phyloP scores from a whole-genome alignment of 23 red algal genomes.

The Gracilaria gracilis region DNA sequence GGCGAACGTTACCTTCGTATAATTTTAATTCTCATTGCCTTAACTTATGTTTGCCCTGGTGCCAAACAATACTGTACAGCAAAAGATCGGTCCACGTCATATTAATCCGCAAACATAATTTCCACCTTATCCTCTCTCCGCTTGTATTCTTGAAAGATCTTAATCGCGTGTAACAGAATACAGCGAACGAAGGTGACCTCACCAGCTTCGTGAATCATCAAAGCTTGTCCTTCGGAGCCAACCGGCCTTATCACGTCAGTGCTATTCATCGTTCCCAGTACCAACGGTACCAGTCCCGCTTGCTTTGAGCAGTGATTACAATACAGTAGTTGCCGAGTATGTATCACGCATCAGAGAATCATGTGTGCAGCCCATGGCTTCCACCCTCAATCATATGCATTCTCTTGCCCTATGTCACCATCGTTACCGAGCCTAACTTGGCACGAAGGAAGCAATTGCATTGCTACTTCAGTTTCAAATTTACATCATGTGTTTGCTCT shows the following conservation, averaged over 20 bases:
- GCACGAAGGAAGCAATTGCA: not conserved
- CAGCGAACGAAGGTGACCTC: not conserved
- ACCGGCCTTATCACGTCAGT: not conserved
- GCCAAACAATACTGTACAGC: not conserved
- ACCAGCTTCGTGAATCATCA: not conserved
- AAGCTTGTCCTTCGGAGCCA: not conserved
- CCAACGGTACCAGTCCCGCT: too few species aligned
- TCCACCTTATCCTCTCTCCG: not conserved
- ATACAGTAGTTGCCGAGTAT: not conserved
- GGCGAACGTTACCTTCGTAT: too few species aligned
- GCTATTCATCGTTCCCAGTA: too few species aligned
- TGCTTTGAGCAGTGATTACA: too few species aligned
- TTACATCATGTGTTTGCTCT: not conserved
- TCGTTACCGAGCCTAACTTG: not conserved
- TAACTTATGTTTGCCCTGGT: too few species aligned
- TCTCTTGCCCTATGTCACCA: not conserved
- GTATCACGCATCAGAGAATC: not conserved
- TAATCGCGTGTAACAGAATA: not conserved
- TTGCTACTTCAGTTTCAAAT: not conserved
- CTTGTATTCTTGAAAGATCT: constrained; percentile 5
- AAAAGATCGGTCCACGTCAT: constrained; percentile 3
- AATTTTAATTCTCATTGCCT: too few species aligned
- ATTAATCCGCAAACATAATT: not conserved
- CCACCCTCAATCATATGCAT: not conserved
- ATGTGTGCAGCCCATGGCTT: not conserved